Evolutionary conservation across 1,139 yeast genomes (phyloP).

Genomic region (Pneumocystis carinii): DNA sequence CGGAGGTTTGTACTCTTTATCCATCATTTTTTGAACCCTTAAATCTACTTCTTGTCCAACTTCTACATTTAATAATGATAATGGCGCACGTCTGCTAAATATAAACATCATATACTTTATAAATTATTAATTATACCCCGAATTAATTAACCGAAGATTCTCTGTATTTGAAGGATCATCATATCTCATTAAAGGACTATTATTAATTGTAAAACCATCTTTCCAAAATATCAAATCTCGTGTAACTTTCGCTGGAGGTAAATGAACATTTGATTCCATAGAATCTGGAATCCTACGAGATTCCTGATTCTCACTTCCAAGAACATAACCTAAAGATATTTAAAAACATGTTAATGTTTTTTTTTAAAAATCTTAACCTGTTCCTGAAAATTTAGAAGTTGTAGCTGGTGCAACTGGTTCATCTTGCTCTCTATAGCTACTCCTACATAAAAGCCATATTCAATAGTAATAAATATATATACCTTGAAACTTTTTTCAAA

Average conservation of each 20-base stretch:
- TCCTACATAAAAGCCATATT: slow-evolving; percentile 23
- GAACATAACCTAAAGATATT: slow-evolving; percentile 62
- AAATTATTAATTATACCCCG: slow-evolving; percentile 32
- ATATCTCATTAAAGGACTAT: slow-evolving; percentile 68
- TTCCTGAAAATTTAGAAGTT: slow-evolving; percentile 6
- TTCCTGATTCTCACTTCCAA: slow-evolving; percentile 46
- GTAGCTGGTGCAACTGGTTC: slow-evolving; percentile 14
- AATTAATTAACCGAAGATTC: slow-evolving; percentile 63
- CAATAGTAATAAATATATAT: slow-evolving; percentile 25
- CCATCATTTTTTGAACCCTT: slow-evolving; percentile 61
- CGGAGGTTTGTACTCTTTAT: slow-evolving; percentile 65
- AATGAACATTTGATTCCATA: slow-evolving; percentile 18
- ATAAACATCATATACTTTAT: background rate
- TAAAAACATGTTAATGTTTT: slow-evolving; percentile 24
- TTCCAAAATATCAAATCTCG: slow-evolving; percentile 87
- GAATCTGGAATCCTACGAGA: slow-evolving; percentile 26
- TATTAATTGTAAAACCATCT: slow-evolving; percentile 90
- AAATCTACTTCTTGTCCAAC: slow-evolving; percentile 96
- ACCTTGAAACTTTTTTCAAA: slow-evolving; percentile 42
- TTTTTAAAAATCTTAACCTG: background rate
- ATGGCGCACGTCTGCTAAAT: slow-evolving; percentile 54
- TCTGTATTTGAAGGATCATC: slow-evolving; percentile 79
- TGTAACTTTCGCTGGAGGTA: slow-evolving; percentile 38
- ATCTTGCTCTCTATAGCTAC: slow-evolving; percentile 28
- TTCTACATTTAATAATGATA: slow-evolving; percentile 62